These are phyloP conservation scores for Pythium dissotocum DNA, from an alignment of 352 stramenopile species.

Conservation along the genomic window DNA sequence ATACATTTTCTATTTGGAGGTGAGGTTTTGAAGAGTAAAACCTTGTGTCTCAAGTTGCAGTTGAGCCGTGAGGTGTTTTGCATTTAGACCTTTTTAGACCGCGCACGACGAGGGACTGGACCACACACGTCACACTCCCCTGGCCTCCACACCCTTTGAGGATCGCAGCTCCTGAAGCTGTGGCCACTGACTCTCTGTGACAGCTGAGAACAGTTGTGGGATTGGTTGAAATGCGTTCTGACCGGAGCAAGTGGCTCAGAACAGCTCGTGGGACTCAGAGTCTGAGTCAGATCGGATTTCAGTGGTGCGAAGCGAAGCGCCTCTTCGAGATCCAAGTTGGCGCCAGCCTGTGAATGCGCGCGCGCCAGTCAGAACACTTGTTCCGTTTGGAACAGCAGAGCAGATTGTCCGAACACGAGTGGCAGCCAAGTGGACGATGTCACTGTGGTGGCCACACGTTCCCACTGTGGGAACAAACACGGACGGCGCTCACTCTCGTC, in stretches of 20 bases:
- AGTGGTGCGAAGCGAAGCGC: background rate
- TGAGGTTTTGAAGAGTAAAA: constrained; percentile 10
- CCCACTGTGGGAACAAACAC: too few species aligned
- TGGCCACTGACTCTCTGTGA: constrained; percentile 27
- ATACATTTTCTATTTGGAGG: constrained; percentile 3
- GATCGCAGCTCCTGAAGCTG: constrained; percentile 23
- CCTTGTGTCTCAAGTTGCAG: constrained; percentile 15
- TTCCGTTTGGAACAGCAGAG: background rate
- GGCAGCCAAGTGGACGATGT: background rate
- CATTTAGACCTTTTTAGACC: constrained; percentile 12
- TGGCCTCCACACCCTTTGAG: constrained; percentile 20
- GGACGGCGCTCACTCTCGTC: too few species aligned
- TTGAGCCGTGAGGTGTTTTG: constrained; percentile 9
- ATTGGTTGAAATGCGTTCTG: constrained; percentile 18
- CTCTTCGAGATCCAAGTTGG: background rate
- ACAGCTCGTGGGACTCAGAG: background rate
- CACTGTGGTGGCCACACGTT: background rate
- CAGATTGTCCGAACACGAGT: background rate
- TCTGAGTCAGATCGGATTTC: background rate
- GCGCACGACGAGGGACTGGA: constrained; percentile 1
- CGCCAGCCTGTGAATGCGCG: too few species aligned
- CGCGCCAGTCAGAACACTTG: too few species aligned
- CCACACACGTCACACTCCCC: constrained; percentile 9
- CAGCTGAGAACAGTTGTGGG: background rate
- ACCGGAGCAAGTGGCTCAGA: constrained; percentile 1